Base-by-base conservation (phyloP, 78 protist genomes). In the Dictyostelium brefeldianum region DNA sequence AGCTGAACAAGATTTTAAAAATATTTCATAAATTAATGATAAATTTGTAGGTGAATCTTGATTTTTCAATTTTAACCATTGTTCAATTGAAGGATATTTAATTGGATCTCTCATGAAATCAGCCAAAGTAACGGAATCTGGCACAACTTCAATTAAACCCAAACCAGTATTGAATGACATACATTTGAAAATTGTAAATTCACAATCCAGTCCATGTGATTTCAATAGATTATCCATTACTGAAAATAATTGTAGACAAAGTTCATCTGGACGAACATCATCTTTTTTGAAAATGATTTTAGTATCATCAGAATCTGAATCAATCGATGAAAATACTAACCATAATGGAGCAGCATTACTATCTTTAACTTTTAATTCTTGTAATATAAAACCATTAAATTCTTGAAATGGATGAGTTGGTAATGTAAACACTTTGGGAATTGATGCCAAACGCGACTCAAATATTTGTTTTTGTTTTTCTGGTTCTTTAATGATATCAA, bases 181-280 rank as follows among this genome's bases (percentile, higher is more conserved):
- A 57, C 96, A 89, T 7, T 89, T 81, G 67, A 96, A 97, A 14
- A 98, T 89, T 4, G 80, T 81, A 31, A 97, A 81, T 18, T 94
- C 91, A 48, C 95, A 90, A 64, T 97, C 98, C 17, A 98, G 53
- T 0, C 97, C 97, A 46, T 97, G 59, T n/a, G 31, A 25, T 70
- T 71, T 83, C 97, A 98, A 81, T 27, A 87, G 64, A 15, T 70
- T 59, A 80, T 98, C 98, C 98, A 97, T 97, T 17, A 98, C 7
- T 1, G 83, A 18, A 62, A 98, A 81, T 71, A 98, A 36, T 81
- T 98, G 99, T 47, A 98, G 93, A n/a, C 99, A 98, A 17, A 98
- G 91, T 81, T 96, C 92, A 89, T 98, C 99, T 80, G 98, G 99
- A 41, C 99, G 94, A 47, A 98, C 90, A 50, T 98, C 99, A 59